Percentiles rank a stretch among this genome's conserved stretches.
These are phyloP conservation scores for Acacia acuminata DNA, from an alignment of 306 rosid genomes.

Conservation along the genomic window DNA sequence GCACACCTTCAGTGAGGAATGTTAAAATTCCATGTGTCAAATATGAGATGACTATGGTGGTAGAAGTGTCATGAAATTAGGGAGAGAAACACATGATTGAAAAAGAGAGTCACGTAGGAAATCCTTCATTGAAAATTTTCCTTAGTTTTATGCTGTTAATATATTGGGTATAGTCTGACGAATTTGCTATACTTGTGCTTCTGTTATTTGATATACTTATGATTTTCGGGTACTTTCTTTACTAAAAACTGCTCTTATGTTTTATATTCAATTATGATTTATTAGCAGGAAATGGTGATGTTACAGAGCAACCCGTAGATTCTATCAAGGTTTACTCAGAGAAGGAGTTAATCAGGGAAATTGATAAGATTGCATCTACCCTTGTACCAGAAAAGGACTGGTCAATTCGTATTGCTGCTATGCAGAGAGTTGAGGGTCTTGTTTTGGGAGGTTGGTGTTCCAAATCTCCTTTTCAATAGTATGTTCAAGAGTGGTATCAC, in stretches of 20 bases:
- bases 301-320: conserved; percentile 63
- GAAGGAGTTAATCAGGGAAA: conserved; percentile 88
- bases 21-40: neutral
- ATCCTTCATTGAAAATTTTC: neutral
- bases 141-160: conserved; percentile 7
- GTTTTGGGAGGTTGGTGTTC: conserved; percentile 84
- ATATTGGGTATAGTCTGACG: conserved; percentile 10
- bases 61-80: conserved; percentile 13
- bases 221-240: neutral
- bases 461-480: conserved; percentile 19
- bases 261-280: conserved; percentile 36
- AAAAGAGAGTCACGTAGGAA: conserved; percentile 11
- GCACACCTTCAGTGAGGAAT: neutral
- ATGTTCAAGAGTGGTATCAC: conserved; percentile 14
- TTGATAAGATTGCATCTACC: conserved; percentile 85
- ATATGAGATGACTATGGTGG: conserved; percentile 10
- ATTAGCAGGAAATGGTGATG: conserved; percentile 73
- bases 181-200: conserved; percentile 7
- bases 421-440: conserved; percentile 96
- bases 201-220: neutral
- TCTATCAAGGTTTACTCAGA: conserved; percentile 92
- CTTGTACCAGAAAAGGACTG: conserved; percentile 99
- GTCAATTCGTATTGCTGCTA: conserved; percentile 89
- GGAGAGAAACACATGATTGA: conserved; percentile 22
- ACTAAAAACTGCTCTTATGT: conserved; percentile 16